Percentiles rank a stretch among this genome's conserved stretches.
Conservation (phyloP, 2,329 filamentous ascomycete genomes). For the Colletotrichum limetticola region DNA sequence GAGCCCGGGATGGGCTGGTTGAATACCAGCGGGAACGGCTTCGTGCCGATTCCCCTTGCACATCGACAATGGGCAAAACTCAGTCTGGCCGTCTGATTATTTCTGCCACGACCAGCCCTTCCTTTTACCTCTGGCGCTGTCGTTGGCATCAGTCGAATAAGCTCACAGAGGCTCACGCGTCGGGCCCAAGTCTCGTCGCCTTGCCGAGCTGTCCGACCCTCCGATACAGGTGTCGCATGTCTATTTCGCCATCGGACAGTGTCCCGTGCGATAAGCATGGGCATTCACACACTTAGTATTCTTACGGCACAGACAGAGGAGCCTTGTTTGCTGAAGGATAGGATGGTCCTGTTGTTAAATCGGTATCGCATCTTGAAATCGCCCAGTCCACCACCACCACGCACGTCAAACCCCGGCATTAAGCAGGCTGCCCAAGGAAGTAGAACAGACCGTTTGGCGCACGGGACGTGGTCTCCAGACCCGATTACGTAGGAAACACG, state of each 20-base stretch:
- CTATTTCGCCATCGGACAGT: constrained; percentile 27
- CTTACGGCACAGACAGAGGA: constrained; percentile 20
- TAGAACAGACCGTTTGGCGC: constrained; percentile 26
- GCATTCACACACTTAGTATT: neutral
- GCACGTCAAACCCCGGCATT: constrained; percentile 15
- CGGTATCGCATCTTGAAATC: constrained; percentile 10
- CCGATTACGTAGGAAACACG: constrained; percentile 12
- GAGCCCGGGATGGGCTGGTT: constrained; percentile 20
- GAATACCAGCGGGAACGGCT: constrained; percentile 15
- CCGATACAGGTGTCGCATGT: constrained; percentile 34
- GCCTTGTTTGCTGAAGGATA: constrained; percentile 1
- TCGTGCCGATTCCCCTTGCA: constrained; percentile 7
- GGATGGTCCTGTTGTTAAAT: neutral
- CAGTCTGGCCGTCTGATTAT: constrained; percentile 22
- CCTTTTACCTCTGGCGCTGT: neutral
- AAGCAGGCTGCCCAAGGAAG: neutral
- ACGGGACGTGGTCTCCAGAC: constrained; percentile 14
- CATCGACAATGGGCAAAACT: constrained; percentile 5
- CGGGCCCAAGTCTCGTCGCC: constrained; percentile 12
- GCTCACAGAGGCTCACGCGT: constrained; percentile 25
- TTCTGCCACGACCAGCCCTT: neutral
- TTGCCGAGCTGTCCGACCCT: constrained; percentile 30
- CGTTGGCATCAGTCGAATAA: constrained; percentile 26
- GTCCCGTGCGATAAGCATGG: constrained; percentile 6
- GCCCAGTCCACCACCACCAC: neutral